Percentiles rank a stretch among this genome's conserved stretches.
Evolutionary conservation across 345 rosid genomes (phyloP).

Genomic region (Geranium brycei): DNA sequence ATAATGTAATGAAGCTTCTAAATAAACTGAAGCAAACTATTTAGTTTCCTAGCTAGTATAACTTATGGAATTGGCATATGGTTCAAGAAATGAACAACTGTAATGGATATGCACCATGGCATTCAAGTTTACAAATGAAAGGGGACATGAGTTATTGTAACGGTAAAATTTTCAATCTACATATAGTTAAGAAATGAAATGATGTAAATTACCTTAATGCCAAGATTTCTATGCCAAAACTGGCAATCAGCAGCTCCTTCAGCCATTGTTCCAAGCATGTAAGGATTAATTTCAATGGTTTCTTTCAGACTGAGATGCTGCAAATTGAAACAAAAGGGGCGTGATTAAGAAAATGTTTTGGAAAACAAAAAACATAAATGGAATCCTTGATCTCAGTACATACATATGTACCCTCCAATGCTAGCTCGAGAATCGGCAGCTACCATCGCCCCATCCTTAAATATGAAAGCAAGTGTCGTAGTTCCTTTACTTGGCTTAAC

Average conservation of each 20-base stretch:
- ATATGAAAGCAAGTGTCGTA: slow-evolving; percentile 92
- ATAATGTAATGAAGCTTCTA: neutral
- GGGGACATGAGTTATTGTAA: neutral
- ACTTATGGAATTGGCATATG: neutral
- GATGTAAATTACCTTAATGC: slow-evolving; percentile 49
- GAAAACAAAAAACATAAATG: neutral
- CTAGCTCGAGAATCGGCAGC: slow-evolving; percentile 99
- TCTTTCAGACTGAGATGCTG: slow-evolving; percentile 86
- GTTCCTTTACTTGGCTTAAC: slow-evolving; percentile 96
- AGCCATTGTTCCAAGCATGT: slow-evolving; percentile 94
- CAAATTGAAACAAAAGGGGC: slow-evolving; percentile 1
- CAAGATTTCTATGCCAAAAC: slow-evolving; percentile 92
- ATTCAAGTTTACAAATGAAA: neutral
- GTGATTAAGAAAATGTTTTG: neutral
- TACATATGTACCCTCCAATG: slow-evolving; percentile 99
- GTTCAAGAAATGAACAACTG: too few relatives aligned
- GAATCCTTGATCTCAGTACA: slow-evolving; percentile 14
- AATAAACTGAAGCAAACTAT: neutral
- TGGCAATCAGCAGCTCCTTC: slow-evolving; percentile 98
- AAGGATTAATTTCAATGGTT: slow-evolving; percentile 87
- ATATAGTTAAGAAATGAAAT: neutral
- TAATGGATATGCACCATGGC: neutral
- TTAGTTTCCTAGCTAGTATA: neutral
- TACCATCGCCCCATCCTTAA: slow-evolving; percentile 89
- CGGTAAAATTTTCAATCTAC: neutral